Conservation (phyloP, 345 rosid genomes). For the Lagerstroemia speciosa region DNA sequence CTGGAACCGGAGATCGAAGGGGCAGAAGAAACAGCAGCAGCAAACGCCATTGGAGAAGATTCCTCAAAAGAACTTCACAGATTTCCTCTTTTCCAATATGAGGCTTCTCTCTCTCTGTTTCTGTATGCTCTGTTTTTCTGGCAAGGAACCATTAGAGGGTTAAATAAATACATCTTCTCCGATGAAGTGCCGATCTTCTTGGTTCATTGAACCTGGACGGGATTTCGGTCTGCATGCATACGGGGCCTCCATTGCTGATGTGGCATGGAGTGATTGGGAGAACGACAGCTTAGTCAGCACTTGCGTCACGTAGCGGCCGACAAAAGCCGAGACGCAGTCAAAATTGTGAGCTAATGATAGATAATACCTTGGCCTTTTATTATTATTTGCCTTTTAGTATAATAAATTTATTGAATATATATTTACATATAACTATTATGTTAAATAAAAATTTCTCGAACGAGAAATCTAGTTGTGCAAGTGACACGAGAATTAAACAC, state of each 20-base stretch:
- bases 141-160: not conserved
- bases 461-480: no score
- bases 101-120: not conserved
- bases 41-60: not conserved
- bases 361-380: no score
- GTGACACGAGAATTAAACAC: no score
- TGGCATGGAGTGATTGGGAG: conserved; percentile 6
- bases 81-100: no score
- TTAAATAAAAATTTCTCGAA: no score
- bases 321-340: no score
- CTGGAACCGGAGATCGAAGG: conserved; percentile 9
- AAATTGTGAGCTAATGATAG: no score
- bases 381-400: no score
- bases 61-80: no score
- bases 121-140: not conserved
- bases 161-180: not conserved
- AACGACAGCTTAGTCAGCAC: conserved; percentile 17
- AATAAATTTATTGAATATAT: no score
- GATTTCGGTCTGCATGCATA: not conserved
- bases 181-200: not conserved
- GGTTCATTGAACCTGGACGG: conserved; percentile 14
- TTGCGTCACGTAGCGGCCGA: conserved; percentile 33
- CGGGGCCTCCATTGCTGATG: conserved; percentile 10
- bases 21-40: conserved; percentile 5
- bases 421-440: no score